Conservation (phyloP, 176 grass and related monocot genomes). For the Triticum turgidum region DNA sequence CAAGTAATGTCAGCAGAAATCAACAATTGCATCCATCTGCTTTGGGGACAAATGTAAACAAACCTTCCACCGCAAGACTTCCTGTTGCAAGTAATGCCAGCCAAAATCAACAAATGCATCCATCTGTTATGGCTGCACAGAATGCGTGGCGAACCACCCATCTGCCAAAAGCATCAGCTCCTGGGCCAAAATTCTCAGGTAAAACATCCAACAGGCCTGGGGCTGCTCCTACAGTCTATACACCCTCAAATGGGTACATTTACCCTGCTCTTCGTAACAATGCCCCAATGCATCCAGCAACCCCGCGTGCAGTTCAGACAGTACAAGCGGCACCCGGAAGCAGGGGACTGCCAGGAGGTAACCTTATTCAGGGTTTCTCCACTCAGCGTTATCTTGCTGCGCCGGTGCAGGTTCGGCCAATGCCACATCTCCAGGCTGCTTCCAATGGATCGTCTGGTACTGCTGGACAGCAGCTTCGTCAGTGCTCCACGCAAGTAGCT, state of each 20-base stretch:
- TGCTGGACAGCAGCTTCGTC: background rate
- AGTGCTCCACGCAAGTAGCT: background rate
- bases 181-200: background rate
- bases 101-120: conserved; percentile 26
- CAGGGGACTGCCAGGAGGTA: background rate
- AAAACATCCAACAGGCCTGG: background rate
- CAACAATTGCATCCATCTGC: conserved; percentile 5
- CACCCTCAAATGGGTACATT: conserved; percentile 9
- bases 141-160: background rate
- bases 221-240: background rate
- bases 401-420: background rate
- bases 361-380: background rate
- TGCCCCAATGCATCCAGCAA: conserved; percentile 9
- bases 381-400: conserved; percentile 13
- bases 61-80: background rate
- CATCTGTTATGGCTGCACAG: background rate
- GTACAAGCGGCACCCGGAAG: background rate
- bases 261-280: conserved; percentile 4
- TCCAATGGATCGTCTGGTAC: background rate
- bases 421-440: conserved; percentile 1
- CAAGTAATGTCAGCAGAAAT: conserved; percentile 10
- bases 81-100: background rate
- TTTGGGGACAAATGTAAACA: background rate
- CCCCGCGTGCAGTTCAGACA: background rate
- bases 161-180: background rate